Base-by-base conservation (phyloP, 768 basidiomycete genomes). In the Cystobasidiopsis lactophilus region DNA sequence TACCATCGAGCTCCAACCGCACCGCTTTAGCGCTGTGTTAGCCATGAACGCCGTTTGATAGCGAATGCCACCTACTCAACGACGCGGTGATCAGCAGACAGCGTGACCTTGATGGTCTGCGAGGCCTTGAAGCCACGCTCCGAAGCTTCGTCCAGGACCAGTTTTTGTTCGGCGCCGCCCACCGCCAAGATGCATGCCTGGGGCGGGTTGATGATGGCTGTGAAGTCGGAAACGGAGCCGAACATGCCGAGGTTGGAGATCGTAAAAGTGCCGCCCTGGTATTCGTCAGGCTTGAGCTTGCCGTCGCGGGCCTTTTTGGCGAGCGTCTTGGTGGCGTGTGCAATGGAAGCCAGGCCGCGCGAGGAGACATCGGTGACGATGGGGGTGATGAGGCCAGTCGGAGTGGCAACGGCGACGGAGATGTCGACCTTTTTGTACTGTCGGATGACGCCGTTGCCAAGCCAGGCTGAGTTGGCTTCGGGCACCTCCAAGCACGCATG, bases 191-290 rank as follows among this genome's bases (percentile, higher is more conserved):
- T 98, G 69, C 89, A 95, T 44, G 85, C 84, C 69, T 96, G 93
- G 24, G 93, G 93, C 14, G 82, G 78, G 74, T 98, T 98, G 76
- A 98, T 91, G 71, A 98, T 96, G 44, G 93, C 93, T 14, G 89
- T 95, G 69, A 98, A 98, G 69, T 88, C 82, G 52, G 78, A 76
- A 55, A 66, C 62, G 63, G 95, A 76, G 57, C 82, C 89, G 65
- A 75, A 93, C 93, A 98, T 98, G 69, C 93, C 93, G 52, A 98
- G 74, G 71, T 98, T 98, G 55, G 93, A 98, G 66, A 98, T 85
- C 40, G 93, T 96, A 72, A 98, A 96, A 13, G 89, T 84, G 46
- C 93, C 93, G 51, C 93, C 93, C 78, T 98, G 91, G 72, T 96
- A 98, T 67, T 98, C 91, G 51, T 80, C 72, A 24, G 91, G 93